Percentiles rank a stretch among this genome's conserved stretches.
These are phyloP conservation scores for Xylaria sp. DNA, from an alignment of 2,329 filamentous ascomycete genomes.

Conservation along the genomic window DNA sequence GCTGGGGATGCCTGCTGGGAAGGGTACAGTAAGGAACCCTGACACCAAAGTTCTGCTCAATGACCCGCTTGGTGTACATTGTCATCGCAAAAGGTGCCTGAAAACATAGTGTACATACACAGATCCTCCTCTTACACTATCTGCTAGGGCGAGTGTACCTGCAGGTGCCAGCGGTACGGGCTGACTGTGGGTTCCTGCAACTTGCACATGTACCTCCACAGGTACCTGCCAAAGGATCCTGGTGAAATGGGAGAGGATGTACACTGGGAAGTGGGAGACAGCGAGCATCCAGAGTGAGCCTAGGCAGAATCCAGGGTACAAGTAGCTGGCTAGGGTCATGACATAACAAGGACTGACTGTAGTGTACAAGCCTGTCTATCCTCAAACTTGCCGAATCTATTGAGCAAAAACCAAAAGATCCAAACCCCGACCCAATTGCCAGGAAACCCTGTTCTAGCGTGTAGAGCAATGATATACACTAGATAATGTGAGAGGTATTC, in stretches of 20 bases:
- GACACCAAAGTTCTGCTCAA: slow-evolving; percentile 18
- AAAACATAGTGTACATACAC: slow-evolving; percentile 10
- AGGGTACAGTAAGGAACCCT: slow-evolving; percentile 30
- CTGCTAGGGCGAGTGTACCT: slow-evolving; percentile 36
- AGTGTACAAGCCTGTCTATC: slow-evolving; percentile 29
- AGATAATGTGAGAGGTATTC: too few relatives aligned
- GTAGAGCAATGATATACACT: neutral
- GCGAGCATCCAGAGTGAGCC: slow-evolving; percentile 28
- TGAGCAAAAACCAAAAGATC: slow-evolving; percentile 32
- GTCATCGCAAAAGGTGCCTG: slow-evolving; percentile 25
- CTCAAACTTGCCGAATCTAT: slow-evolving; percentile 38
- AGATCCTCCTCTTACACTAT: slow-evolving; percentile 30
- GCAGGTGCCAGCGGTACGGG: slow-evolving; percentile 40
- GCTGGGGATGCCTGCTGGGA: neutral
- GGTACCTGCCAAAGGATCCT: slow-evolving; percentile 35
- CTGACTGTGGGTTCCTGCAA: slow-evolving; percentile 40
- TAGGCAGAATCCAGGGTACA: neutral
- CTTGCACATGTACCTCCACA: slow-evolving; percentile 34
- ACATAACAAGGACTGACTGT: slow-evolving; percentile 40
- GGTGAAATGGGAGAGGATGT: slow-evolving; percentile 19
- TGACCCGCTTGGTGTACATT: slow-evolving; percentile 30
- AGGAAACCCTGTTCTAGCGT: slow-evolving; percentile 29
- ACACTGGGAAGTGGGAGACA: slow-evolving; percentile 19
- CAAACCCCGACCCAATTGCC: slow-evolving; percentile 29
- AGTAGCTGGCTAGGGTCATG: slow-evolving; percentile 30